Percentiles rank a stretch among this genome's conserved stretches.
phyloP scores from a whole-genome alignment of 2,329 filamentous ascomycete genomes.

The Verticillium zaregamsianum region DNA sequence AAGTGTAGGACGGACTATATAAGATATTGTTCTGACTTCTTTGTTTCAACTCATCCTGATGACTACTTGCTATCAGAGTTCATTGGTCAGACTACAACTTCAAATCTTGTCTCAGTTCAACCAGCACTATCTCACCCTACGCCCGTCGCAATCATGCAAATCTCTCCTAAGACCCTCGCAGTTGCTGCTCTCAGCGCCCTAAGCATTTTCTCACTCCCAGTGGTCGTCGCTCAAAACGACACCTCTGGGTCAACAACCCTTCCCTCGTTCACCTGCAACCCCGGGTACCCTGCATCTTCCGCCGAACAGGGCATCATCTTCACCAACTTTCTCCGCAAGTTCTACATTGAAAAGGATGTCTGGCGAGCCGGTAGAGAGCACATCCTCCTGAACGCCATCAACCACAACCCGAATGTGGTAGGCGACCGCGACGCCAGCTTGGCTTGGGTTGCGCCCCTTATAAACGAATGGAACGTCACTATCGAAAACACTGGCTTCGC shows the following conservation, averaged over 20 bases:
- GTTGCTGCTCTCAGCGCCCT: background rate
- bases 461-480: slow-evolving; percentile 4
- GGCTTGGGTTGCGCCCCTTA: slow-evolving; percentile 2
- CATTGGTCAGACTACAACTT: too few species aligned
- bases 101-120: too few species aligned
- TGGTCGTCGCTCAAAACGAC: background rate
- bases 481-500: slow-evolving; percentile 5
- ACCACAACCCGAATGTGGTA: slow-evolving; percentile 10
- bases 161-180: too few species aligned
- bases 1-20: too few species aligned
- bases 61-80: too few species aligned
- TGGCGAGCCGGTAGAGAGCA: slow-evolving; percentile 5
- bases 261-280: slow-evolving; percentile 3
- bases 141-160: too few species aligned
- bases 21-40: too few species aligned
- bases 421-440: slow-evolving; percentile 5
- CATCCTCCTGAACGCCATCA: slow-evolving; percentile 8
- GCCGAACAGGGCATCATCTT: slow-evolving; percentile 1
- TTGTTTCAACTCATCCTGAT: too few species aligned
- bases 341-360: slow-evolving; percentile 7
- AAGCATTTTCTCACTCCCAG: background rate
- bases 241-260: background rate
- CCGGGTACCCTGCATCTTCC: background rate
- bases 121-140: too few species aligned
- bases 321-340: slow-evolving; percentile 5